Evolutionary conservation across 306 rosid genomes (phyloP).

Genomic region (Pachyrhizus erosus): DNA sequence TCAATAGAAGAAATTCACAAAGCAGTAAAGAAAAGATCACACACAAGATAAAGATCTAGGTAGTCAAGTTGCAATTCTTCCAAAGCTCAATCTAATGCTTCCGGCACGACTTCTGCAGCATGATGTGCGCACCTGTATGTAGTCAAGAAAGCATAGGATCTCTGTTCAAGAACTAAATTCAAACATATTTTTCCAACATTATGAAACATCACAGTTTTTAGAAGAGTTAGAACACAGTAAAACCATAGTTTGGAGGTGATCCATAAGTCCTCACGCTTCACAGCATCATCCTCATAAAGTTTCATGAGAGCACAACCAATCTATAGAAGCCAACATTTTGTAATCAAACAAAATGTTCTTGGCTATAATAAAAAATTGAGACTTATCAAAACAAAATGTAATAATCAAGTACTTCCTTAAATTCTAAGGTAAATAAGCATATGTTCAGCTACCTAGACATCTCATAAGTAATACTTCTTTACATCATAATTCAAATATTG

Average conservation of each 20-base stretch:
- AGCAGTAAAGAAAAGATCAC: not conserved
- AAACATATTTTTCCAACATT: not conserved
- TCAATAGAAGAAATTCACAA: not conserved
- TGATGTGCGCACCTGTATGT: not conserved
- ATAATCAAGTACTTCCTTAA: no score
- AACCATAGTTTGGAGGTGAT: conserved; percentile 88
- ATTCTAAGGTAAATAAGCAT: no score
- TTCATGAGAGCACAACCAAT: conserved; percentile 55
- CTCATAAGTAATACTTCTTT: no score
- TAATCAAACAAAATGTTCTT: no score
- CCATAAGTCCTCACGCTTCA: conserved; percentile 75
- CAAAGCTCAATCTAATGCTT: not conserved
- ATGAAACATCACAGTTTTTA: not conserved
- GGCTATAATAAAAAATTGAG: no score
- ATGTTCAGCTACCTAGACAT: no score
- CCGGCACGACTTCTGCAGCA: not conserved
- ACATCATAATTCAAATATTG: no score
- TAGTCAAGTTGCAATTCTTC: not conserved
- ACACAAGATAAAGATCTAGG: not conserved
- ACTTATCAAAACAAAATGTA: no score
- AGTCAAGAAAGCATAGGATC: not conserved
- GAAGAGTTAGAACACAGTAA: no score
- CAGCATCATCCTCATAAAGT: conserved; percentile 65
- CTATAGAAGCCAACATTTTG: no score
- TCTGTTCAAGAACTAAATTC: not conserved